These are phyloP conservation scores for Penicillium longicatenatum DNA, from an alignment of 495 filamentous ascomycete genomes.

Conservation along the genomic window DNA sequence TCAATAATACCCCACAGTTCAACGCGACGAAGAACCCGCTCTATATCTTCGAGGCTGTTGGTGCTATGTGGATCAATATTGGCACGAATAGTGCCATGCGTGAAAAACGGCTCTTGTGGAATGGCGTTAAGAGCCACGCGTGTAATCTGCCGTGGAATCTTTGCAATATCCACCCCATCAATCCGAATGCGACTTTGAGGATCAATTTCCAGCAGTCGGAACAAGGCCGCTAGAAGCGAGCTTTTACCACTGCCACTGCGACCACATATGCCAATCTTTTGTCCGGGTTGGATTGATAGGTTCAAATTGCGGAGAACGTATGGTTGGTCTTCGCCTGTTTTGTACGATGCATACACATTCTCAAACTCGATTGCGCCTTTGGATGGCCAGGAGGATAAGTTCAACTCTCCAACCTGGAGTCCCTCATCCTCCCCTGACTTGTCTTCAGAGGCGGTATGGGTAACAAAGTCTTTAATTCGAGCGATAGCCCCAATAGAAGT, in stretches of 20 bases:
- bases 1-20: slow-evolving; percentile 21
- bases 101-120: slow-evolving; percentile 39
- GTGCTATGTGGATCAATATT: slow-evolving; percentile 32
- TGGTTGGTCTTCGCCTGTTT: background rate
- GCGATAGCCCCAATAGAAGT: slow-evolving; percentile 27
- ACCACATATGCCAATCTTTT: slow-evolving; percentile 22
- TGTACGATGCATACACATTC: slow-evolving; percentile 11
- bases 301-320: slow-evolving; percentile 4
- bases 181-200: slow-evolving; percentile 18
- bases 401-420: background rate
- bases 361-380: slow-evolving; percentile 10
- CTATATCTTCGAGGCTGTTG: slow-evolving; percentile 18
- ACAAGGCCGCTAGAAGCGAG: slow-evolving; percentile 26
- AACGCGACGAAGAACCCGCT: slow-evolving; percentile 24
- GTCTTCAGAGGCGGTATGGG: slow-evolving; percentile 11
- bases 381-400: slow-evolving; percentile 1
- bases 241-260: slow-evolving; percentile 40
- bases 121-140: slow-evolving; percentile 30
- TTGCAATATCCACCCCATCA: slow-evolving; percentile 11
- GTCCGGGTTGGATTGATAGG: slow-evolving; percentile 1
- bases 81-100: slow-evolving; percentile 30
- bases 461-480: slow-evolving; percentile 18
- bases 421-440: background rate
- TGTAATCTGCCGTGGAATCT: slow-evolving; percentile 17
- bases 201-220: slow-evolving; percentile 32